Percentiles rank a stretch among this genome's conserved stretches.
These are phyloP conservation scores for Leccinum rimulosum DNA, from an alignment of 768 basidiomycete genomes.

Conservation along the genomic window DNA sequence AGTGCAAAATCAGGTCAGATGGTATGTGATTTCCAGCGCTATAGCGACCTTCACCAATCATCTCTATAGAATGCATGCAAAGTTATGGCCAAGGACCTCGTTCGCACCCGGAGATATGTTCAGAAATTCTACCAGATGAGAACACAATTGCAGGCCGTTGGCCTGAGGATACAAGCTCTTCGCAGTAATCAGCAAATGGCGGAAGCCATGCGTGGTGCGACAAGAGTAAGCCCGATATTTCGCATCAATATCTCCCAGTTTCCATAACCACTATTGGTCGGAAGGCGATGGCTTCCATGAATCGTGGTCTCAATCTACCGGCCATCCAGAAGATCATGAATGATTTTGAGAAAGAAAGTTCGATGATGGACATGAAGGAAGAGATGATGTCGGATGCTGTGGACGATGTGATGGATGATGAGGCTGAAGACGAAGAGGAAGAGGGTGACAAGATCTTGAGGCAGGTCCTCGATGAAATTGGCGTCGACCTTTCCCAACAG, in stretches of 20 bases:
- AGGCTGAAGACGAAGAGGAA: conserved; percentile 89
- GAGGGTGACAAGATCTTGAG: conserved; percentile 95
- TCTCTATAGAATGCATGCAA: conserved; percentile 88
- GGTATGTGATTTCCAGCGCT: conserved; percentile 43
- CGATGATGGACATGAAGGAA: conserved; percentile 99
- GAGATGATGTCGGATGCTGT: conserved; percentile 99
- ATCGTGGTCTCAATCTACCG: conserved; percentile 91
- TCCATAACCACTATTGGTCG: conserved; percentile 2
- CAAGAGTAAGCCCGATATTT: conserved; percentile 62
- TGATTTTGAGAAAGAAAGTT: conserved; percentile 96
- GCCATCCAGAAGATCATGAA: conserved; percentile 95
- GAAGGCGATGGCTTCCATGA: conserved; percentile 99
- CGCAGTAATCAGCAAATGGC: conserved; percentile 99
- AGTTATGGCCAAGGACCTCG: conserved; percentile 98
- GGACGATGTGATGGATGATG: conserved; percentile 95
- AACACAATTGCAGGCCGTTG: conserved; percentile 95
- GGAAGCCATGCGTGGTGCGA: conserved; percentile 97
- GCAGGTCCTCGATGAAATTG: conserved; percentile 96
- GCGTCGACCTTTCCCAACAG: conserved; percentile 86
- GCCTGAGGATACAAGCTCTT: conserved; percentile 91
- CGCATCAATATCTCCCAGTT: not conserved
- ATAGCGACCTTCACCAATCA: conserved; percentile 15
- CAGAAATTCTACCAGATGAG: conserved; percentile 99
- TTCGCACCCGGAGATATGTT: conserved; percentile 90
- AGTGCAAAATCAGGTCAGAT: conserved; percentile 94